Conservation (phyloP, 2,329 filamentous ascomycete genomes). For the Cladosporium sp. region DNA sequence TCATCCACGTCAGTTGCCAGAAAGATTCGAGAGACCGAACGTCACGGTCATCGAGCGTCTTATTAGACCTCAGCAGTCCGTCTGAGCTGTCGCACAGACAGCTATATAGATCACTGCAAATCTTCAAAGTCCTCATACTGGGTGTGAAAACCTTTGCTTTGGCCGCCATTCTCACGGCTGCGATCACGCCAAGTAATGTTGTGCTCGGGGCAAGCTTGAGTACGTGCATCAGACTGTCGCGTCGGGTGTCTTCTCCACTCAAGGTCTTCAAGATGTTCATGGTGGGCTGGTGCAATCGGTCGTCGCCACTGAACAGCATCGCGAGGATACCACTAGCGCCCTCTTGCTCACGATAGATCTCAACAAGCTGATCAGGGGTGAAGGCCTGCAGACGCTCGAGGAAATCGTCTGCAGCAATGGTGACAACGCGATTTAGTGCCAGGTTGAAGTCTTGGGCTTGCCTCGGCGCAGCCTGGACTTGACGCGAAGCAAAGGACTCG, state of each 20-base stretch:
- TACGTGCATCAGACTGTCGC: conserved; percentile 59
- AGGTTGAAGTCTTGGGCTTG: conserved; percentile 73
- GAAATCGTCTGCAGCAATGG: conserved; percentile 65
- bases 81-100: conserved; percentile 61
- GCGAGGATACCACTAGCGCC: conserved; percentile 73
- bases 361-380: conserved; percentile 61
- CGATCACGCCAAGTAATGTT: conserved; percentile 54
- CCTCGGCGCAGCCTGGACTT: conserved; percentile 40
- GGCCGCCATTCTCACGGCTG: conserved; percentile 53
- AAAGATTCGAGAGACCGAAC: conserved; percentile 65
- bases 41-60: conserved; percentile 55
- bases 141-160: conserved; percentile 57
- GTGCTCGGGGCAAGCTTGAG: conserved; percentile 53
- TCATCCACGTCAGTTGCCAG: conserved; percentile 82
- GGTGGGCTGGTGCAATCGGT: conserved; percentile 72
- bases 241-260: conserved; percentile 62
- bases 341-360: conserved; percentile 63
- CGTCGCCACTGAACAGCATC: conserved; percentile 75
- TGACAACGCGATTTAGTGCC: conserved; percentile 59
- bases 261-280: conserved; percentile 79
- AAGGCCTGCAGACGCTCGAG: conserved; percentile 79
- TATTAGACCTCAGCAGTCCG: conserved; percentile 56
- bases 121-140: conserved; percentile 57
- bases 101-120: conserved; percentile 59
- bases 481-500: conserved; percentile 59